Conservation (phyloP, 2,329 filamentous ascomycete species). For the Pyrenochaeta sp. region DNA sequence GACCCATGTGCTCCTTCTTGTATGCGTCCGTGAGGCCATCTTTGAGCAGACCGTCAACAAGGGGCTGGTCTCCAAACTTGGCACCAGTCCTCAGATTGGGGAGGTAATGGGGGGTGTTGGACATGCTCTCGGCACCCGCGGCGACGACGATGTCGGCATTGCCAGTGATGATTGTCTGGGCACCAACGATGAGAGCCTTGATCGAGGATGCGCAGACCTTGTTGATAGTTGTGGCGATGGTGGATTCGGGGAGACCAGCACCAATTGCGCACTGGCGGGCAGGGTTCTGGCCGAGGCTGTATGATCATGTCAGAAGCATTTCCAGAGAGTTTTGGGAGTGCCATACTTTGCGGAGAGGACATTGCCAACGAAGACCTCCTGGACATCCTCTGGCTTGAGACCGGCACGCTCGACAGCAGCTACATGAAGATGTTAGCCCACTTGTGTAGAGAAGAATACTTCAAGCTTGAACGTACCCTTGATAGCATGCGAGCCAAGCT, state of each 20-base stretch:
- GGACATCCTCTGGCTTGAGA: conserved; percentile 86
- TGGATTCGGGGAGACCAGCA: conserved; percentile 81
- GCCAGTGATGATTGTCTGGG: conserved; percentile 97
- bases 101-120: conserved; percentile 95
- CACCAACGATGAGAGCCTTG: conserved; percentile 93
- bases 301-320: conserved; percentile 16
- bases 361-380: conserved; percentile 98
- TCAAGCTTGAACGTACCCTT: conserved; percentile 68
- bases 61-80: conserved; percentile 90
- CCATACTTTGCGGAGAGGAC: conserved; percentile 92
- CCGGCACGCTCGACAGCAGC: conserved; percentile 84
- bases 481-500: conserved; percentile 90
- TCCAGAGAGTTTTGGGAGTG: neutral
- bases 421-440: conserved; percentile 39
- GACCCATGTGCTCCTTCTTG: conserved; percentile 96
- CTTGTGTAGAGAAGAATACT: conserved; percentile 6
- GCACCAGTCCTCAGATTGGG: conserved; percentile 83
- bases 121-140: conserved; percentile 98
- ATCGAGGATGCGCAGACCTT: conserved; percentile 97
- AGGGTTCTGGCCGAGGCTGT: conserved; percentile 91
- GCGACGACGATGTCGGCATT: conserved; percentile 93
- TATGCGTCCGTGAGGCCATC: conserved; percentile 95
- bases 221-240: conserved; percentile 92
- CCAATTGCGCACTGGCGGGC: conserved; percentile 92
- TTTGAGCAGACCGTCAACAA: conserved; percentile 91